Base-by-base conservation (phyloP, 106 monocot species). In the Ottelia alismoides region DNA sequence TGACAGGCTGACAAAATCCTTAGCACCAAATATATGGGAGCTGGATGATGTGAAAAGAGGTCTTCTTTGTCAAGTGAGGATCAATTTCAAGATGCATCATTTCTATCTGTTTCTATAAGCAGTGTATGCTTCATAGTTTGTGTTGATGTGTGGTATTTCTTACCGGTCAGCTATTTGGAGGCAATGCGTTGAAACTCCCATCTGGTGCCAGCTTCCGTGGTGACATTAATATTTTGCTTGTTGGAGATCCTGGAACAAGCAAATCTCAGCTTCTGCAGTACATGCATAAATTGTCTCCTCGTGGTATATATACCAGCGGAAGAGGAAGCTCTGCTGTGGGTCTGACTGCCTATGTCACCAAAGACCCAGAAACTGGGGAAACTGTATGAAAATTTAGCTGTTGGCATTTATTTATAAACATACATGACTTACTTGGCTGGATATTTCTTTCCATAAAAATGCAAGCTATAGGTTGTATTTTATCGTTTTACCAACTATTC, bases 11-110 rank as follows among this genome's bases (percentile, higher is more conserved):
- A 90, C 98, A 30, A 79, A 82, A 50, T 98, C 98, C 5, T 70
- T 98, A 20, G 98, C 98, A 31, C 98, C 98, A 49, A 98, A 98
- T 58, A 98, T 98, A 68, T 98, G 98, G 98, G 98, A 98, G 71
- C 57, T 98, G 70, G 98, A 98, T 75, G 96, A 94, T 68, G 94
- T 60, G 24, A 60, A 60, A 27, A 60, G 60, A 22, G 60, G 60
- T 16, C 60, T 60, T 60, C 60, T 60, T 60, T 62, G 62, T 31
- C 62, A 62, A 50, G 62, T 62, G 6, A n/a, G n/a, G n/a, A n/a
- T n/a, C n/a, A n/a, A n/a, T n/a, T n/a, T n/a, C n/a, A n/a, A n/a
- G n/a, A n/a, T n/a, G n/a, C n/a, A n/a, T n/a, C n/a, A n/a, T n/a
- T n/a, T n/a, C n/a, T n/a, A n/a, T n/a, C n/a, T n/a, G n/a, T n/a